A percentile compares a stretch with the other conserved stretches of the same genome.
Conservation (phyloP, 495 filamentous ascomycete genomes). For the Aspergillus olivimuriae region DNA sequence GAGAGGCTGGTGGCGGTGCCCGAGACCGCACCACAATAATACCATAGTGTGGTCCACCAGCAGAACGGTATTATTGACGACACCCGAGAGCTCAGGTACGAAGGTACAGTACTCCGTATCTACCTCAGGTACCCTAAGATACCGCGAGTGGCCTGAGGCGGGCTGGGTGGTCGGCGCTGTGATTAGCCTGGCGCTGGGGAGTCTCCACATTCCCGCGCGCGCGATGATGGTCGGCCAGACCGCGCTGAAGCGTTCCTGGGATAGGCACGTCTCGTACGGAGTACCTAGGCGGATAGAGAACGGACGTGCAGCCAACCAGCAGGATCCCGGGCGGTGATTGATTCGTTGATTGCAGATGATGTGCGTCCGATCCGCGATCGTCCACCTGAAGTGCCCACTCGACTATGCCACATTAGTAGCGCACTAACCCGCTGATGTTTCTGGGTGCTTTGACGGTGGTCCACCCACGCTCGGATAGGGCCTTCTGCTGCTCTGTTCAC, state of each 20-base stretch:
- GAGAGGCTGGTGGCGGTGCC: too few relatives aligned
- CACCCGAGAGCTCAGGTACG: too few relatives aligned
- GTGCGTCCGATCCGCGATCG: slow-evolving; percentile 19
- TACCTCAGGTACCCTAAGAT: too few relatives aligned
- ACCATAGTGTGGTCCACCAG: too few relatives aligned
- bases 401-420: too few relatives aligned
- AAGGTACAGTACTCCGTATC: too few relatives aligned
- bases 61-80: too few relatives aligned
- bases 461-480: neutral
- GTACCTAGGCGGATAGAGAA: slow-evolving; percentile 4
- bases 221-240: slow-evolving; percentile 2
- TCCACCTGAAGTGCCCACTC: slow-evolving; percentile 4
- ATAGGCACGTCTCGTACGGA: slow-evolving; percentile 9
- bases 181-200: too few relatives aligned
- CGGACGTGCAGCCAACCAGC: slow-evolving; percentile 7
- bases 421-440: too few relatives aligned
- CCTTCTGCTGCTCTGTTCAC: neutral
- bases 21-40: too few relatives aligned
- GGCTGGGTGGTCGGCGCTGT: too few relatives aligned
- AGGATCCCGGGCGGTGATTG: slow-evolving; percentile 5
- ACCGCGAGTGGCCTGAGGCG: neutral
- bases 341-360: slow-evolving; percentile 10
- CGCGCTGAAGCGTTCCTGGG: slow-evolving; percentile 16
- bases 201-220: slow-evolving; percentile 9
- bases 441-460: neutral